Conservation (phyloP, 2,329 filamentous ascomycete genomes). For the Exophiala oligosperma region DNA sequence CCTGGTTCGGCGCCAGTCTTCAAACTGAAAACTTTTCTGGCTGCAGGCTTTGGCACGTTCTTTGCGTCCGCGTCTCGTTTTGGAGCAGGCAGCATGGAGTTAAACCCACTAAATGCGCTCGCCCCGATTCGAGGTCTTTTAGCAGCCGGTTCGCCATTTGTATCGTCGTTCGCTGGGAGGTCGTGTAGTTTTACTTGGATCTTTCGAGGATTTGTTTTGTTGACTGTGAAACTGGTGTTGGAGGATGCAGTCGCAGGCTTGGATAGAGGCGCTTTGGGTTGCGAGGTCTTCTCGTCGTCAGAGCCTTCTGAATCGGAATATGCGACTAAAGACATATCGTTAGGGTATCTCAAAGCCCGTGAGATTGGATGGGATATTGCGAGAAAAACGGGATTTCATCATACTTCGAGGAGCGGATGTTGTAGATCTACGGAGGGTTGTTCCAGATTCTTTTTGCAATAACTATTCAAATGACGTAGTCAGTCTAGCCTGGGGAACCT, state of each 20-base stretch:
- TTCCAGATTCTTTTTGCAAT: no score
- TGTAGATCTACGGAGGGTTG: no score
- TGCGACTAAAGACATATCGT: slow-evolving; percentile 71
- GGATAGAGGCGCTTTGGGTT: slow-evolving; percentile 34
- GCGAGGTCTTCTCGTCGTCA: slow-evolving; percentile 58
- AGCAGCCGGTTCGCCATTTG: slow-evolving; percentile 59
- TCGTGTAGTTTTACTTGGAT: slow-evolving; percentile 78
- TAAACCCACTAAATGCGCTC: slow-evolving; percentile 76
- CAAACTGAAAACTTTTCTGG: slow-evolving; percentile 65
- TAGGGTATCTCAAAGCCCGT: neutral
- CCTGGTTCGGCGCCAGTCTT: slow-evolving; percentile 83
- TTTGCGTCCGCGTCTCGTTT: slow-evolving; percentile 53
- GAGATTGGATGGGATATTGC: neutral
- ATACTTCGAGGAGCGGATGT: no score
- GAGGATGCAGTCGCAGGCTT: slow-evolving; percentile 49
- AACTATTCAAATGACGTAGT: no score
- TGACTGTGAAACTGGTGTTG: slow-evolving; percentile 75
- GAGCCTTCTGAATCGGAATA: slow-evolving; percentile 79
- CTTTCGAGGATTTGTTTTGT: slow-evolving; percentile 77
- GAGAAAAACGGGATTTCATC: no score
- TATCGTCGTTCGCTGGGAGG: slow-evolving; percentile 40
- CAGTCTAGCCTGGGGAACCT: no score
- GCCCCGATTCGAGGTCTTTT: slow-evolving; percentile 69
- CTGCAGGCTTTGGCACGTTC: slow-evolving; percentile 36
- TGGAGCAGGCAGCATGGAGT: slow-evolving; percentile 80